Evolutionary conservation across 345 rosid genomes (phyloP).

Genomic region (Populus simonii): DNA sequence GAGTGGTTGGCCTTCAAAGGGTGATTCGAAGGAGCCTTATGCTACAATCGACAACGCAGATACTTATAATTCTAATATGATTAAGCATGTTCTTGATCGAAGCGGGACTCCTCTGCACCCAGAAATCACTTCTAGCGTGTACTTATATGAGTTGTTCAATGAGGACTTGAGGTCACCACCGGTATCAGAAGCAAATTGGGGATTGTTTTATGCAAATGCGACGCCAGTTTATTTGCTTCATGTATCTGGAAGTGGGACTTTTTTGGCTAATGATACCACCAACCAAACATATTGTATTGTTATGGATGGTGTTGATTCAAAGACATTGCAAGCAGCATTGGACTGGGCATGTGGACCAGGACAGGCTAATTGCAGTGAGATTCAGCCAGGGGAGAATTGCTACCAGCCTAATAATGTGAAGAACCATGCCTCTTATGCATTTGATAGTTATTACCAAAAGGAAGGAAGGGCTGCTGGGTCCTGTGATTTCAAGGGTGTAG

Average conservation of each 20-base stretch:
- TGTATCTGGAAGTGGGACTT: conserved; percentile 83
- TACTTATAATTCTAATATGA: conserved; percentile 80
- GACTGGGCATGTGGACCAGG: conserved; percentile 99
- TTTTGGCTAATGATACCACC: conserved; percentile 91
- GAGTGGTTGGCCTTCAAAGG: conserved; percentile 86
- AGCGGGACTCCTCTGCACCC: conserved; percentile 88
- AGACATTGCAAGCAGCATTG: conserved; percentile 80
- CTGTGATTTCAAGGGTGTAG: conserved; percentile 96
- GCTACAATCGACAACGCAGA: conserved; percentile 85
- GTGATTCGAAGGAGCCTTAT: conserved; percentile 80
- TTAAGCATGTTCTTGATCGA: conserved; percentile 78
- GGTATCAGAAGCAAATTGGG: conserved; percentile 86
- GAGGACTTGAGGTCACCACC: conserved; percentile 81
- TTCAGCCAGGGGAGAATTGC: conserved; percentile 90
- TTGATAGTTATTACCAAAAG: conserved; percentile 93
- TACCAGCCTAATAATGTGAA: conserved; percentile 86
- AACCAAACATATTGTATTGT: conserved; percentile 80
- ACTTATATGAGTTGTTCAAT: conserved; percentile 83
- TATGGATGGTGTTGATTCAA: conserved; percentile 65
- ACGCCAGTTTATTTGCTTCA: conserved; percentile 88
- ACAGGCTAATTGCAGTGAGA: conserved; percentile 79
- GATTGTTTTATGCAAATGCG: conserved; percentile 72
- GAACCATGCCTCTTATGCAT: conserved; percentile 87
- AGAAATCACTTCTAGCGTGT: conserved; percentile 70
- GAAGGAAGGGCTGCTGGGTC: conserved; percentile 72